Percentiles rank a stretch among this genome's conserved stretches.
phyloP scores from a whole-genome alignment of 2,329 filamentous ascomycete genomes.

The Scleromitrula shiraiana region DNA sequence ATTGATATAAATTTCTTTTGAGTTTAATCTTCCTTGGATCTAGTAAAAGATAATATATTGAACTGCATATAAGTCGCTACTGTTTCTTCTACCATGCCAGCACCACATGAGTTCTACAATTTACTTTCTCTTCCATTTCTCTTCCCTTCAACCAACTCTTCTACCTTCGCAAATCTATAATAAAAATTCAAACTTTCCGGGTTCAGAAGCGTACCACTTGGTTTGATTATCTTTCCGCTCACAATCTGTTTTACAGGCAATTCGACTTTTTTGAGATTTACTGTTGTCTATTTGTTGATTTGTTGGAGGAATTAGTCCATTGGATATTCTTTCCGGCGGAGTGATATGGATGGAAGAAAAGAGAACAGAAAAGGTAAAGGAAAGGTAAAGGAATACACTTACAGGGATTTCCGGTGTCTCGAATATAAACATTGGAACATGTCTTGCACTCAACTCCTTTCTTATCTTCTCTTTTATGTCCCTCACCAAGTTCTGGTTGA shows the following conservation, averaged over 20 bases:
- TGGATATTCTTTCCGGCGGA: not conserved
- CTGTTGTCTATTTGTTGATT: slow-evolving; percentile 51
- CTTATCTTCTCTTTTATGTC: slow-evolving; percentile 58
- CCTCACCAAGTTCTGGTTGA: slow-evolving; percentile 46
- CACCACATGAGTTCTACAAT: not conserved
- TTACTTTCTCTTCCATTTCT: not conserved
- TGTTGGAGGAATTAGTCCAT: not conserved
- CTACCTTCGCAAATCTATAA: slow-evolving; percentile 68
- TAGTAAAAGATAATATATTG: no score
- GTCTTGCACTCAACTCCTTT: slow-evolving; percentile 59
- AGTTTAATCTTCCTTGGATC: no score
- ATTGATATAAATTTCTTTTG: not conserved
- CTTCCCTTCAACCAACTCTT: slow-evolving; percentile 38
- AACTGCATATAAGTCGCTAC: no score
- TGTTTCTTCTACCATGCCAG: no score
- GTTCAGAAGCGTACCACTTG: slow-evolving; percentile 70
- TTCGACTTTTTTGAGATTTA: slow-evolving; percentile 82
- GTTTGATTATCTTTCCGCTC: slow-evolving; percentile 63
- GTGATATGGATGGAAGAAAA: not conserved
- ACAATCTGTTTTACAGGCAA: slow-evolving; percentile 79
- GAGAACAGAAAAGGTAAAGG: not conserved
- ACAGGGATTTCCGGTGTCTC: slow-evolving; percentile 76
- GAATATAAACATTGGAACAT: slow-evolving; percentile 73
- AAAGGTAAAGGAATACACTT: slow-evolving; percentile 31
- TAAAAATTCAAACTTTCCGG: slow-evolving; percentile 69